A percentile compares a stretch with the other conserved stretches of the same genome.
Conservation (phyloP, 1,139 yeast species). For the Hansenula lynferdii region DNA sequence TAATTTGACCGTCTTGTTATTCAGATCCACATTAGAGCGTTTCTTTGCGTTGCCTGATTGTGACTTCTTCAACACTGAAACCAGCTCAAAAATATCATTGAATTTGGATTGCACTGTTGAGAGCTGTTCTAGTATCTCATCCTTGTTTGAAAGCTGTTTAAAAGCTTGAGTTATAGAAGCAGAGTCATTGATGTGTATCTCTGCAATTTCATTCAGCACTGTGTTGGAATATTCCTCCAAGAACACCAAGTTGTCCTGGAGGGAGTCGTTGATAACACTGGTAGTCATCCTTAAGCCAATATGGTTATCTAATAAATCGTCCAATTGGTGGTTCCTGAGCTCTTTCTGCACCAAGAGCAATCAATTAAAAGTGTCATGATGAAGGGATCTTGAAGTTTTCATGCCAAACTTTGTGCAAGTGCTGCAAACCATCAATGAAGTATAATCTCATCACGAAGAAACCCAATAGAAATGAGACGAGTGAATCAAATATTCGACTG, state of each 20-base stretch:
- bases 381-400: no score
- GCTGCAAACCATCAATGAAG: no score
- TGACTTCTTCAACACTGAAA: background rate
- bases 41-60: background rate
- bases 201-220: constrained; percentile 13
- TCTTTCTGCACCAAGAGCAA: no score
- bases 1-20: constrained; percentile 8
- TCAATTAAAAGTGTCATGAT: no score
- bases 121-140: background rate
- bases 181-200: constrained; percentile 8
- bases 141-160: background rate
- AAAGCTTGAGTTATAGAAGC: background rate
- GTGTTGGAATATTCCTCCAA: constrained; percentile 13
- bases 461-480: no score
- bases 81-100: constrained; percentile 4
- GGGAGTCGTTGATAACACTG: constrained; percentile 15
- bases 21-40: background rate
- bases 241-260: constrained; percentile 11
- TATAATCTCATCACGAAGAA: no score
- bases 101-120: constrained; percentile 5
- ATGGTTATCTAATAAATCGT: no score
- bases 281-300: constrained; percentile 16
- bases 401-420: no score
- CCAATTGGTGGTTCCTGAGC: no score
- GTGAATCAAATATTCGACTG: no score